Evolutionary conservation across 805 yeast genomes (phyloP).

Genomic region (Candida verbasci): DNA sequence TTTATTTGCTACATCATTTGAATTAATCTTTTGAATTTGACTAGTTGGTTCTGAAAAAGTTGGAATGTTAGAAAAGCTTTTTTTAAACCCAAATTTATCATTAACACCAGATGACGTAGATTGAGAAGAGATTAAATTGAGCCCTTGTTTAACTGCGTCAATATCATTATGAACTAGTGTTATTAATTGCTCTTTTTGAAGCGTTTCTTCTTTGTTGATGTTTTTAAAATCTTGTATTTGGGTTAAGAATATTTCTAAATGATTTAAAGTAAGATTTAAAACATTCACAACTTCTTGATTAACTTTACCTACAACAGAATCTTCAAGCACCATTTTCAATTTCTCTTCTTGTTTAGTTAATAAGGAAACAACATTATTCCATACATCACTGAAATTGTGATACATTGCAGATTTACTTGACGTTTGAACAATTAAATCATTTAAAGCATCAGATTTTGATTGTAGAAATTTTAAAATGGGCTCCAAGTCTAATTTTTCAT

Average conservation of each 20-base stretch:
- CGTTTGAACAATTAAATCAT: slow-evolving; percentile 18
- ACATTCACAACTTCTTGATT: slow-evolving; percentile 3
- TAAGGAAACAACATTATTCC: slow-evolving; percentile 22
- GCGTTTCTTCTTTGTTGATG: neutral
- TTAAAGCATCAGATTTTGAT: slow-evolving; percentile 24
- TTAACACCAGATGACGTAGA: too few relatives aligned
- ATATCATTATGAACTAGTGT: slow-evolving; percentile 2
- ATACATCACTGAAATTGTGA: slow-evolving; percentile 22
- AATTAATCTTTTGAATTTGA: slow-evolving; percentile 2
- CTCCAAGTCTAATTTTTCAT: slow-evolving; percentile 27
- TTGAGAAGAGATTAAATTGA: slow-evolving; percentile 3
- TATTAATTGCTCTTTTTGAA: neutral
- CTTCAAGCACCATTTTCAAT: slow-evolving; percentile 13
- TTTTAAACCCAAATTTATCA: slow-evolving; percentile 1
- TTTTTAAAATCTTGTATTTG: neutral
- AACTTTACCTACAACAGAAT: neutral
- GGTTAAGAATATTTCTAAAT: slow-evolving; percentile 4
- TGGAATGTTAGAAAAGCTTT: neutral
- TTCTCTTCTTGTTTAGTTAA: slow-evolving; percentile 24
- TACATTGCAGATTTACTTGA: slow-evolving; percentile 23
- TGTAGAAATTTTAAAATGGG: slow-evolving; percentile 29
- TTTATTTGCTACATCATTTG: slow-evolving; percentile 1
- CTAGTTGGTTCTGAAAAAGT: slow-evolving; percentile 6
- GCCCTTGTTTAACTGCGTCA: slow-evolving; percentile 6
- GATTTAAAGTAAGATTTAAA: slow-evolving; percentile 6